Base-by-base conservation (phyloP, 2,329 filamentous ascomycete genomes). In the Nothomitra cinnamomea region DNA sequence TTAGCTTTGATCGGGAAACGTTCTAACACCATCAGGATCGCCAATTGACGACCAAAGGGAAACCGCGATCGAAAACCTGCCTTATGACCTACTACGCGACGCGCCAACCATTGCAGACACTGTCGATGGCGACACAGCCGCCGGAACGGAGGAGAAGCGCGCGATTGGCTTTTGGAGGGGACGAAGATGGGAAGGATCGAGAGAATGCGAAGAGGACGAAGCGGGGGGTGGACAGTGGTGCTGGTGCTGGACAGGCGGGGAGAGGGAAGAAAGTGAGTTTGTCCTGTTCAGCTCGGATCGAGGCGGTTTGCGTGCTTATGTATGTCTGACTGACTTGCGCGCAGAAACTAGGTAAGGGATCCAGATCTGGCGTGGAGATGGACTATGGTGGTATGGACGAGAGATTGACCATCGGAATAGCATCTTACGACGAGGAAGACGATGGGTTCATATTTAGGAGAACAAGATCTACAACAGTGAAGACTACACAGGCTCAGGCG, bases 401-500 rank as follows among this genome's bases (percentile, higher is more conserved):
- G 51, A 60, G 62, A 50, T 61, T 61, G 54, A 63, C 59, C 38
- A 12, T 48, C 10, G 28, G 15, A 17, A 38, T 22, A 56, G 52
- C 54, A 70, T 72, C 68, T 57, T 83, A 82, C 60, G 82, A 86
- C 61, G 84, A 89, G 65, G 77, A 84, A 61, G 81, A 85, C 69
- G 85, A 84, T 61, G 85, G 85, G 57, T 89, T 89, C 61, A 72
- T 79, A 55, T 89, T 88, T 64, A 79, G 81, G 58, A 78, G 84
- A 59, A 80, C 75, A 57, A 50, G 47, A 53, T 72, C 80, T 10
- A 85, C 85, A 63, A 70, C 77, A 61, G 72, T 74, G 56, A 87
- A 83, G 68, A 75, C 76, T 43, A 72, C 73, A 55, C 69, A 74
- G 54, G 65, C 69, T 15, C 68, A 69, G 50, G 68, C 62, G 52